phyloP scores from a whole-genome alignment of 1,284 basidiomycete species.

The Exobasidium rhododendri region DNA sequence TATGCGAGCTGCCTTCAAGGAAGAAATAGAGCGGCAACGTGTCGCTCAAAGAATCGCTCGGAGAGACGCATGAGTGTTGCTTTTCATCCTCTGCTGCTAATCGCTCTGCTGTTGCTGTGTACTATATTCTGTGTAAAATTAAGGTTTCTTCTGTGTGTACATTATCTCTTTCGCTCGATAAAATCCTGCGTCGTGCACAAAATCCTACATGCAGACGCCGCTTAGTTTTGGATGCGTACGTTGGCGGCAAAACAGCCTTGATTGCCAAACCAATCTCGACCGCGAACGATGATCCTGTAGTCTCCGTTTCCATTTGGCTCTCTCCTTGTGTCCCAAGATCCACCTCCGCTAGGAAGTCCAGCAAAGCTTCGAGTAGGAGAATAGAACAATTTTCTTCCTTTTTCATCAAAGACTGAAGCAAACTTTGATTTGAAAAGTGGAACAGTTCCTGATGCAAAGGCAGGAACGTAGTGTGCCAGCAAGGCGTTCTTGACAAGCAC shows the following conservation, averaged over 20 bases:
- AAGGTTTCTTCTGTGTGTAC: too few species aligned
- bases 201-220: too few species aligned
- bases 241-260: conserved; percentile 1
- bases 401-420: conserved; percentile 14
- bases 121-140: background rate
- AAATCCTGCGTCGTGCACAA: too few species aligned
- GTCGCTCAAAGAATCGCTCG: background rate
- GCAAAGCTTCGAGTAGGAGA: conserved; percentile 12
- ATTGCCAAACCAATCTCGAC: conserved; percentile 12
- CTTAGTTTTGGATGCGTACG: conserved; percentile 8
- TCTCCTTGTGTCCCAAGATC: conserved; percentile 7
- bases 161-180: too few species aligned
- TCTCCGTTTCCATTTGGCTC: conserved; percentile 5
- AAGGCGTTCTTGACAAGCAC: background rate
- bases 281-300: conserved; percentile 5
- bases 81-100: background rate
- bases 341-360: conserved; percentile 1
- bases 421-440: conserved; percentile 6
- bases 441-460: conserved; percentile 2
- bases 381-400: conserved; percentile 14
- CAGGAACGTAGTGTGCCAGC: conserved; percentile 14
- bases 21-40: conserved; percentile 20
- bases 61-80: background rate
- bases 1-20: conserved; percentile 34
- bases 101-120: background rate